phyloP scores from a whole-genome alignment of 2,329 filamentous ascomycete species.

The Diaporthe citriasiana region DNA sequence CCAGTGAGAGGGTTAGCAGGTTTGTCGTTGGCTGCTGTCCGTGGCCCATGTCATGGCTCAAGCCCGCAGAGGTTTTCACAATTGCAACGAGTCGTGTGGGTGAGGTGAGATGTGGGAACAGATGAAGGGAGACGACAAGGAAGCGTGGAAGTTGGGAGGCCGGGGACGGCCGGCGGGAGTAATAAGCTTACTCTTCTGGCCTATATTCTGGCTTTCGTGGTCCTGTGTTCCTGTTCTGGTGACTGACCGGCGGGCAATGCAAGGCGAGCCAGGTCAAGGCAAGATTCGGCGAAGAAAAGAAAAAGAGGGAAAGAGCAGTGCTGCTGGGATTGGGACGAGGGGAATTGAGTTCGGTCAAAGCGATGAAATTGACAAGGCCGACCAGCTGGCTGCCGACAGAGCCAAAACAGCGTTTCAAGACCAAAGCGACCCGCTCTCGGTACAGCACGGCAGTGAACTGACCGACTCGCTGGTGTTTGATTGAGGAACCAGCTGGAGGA shows the following conservation, averaged over 20 bases:
- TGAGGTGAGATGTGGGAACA: background rate
- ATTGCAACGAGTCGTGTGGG: background rate
- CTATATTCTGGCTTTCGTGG: background rate
- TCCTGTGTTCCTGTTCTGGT: background rate
- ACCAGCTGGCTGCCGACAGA: constrained; percentile 23
- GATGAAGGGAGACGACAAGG: background rate
- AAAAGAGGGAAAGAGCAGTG: background rate
- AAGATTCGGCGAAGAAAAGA: background rate
- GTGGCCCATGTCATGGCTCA: background rate
- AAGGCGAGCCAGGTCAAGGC: background rate
- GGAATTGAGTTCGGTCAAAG: constrained; percentile 35
- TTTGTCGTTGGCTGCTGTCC: background rate
- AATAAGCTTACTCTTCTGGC: constrained; percentile 19
- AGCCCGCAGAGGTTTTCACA: background rate
- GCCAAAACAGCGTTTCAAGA: constrained; percentile 25
- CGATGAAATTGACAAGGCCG: constrained; percentile 23
- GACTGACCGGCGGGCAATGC: constrained; percentile 13
- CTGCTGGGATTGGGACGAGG: constrained; percentile 12
- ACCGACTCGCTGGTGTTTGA: background rate
- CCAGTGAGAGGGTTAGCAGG: background rate
- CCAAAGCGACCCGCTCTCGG: constrained; percentile 16
- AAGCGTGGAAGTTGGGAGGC: background rate
- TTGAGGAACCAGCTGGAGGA: background rate
- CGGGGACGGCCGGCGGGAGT: constrained; percentile 16
- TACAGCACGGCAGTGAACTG: background rate